Percentiles rank a stretch among this genome's conserved stretches.
phyloP scores from a whole-genome alignment of 305 asterid species.

The Rubia occidens region DNA sequence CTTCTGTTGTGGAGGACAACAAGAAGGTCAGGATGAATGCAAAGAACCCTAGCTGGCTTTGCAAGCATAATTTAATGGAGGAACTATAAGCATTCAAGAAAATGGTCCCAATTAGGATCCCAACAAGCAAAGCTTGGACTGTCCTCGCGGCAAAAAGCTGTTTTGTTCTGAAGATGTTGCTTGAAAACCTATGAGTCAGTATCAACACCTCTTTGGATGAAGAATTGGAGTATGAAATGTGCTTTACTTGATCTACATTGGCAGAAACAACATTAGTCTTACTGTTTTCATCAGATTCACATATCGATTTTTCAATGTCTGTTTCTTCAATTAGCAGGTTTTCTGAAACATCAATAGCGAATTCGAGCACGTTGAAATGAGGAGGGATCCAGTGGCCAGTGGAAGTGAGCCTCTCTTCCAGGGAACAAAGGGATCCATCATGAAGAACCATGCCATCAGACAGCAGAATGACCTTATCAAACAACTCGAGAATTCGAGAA shows the following conservation, averaged over 20 bases:
- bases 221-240: conserved; percentile 36
- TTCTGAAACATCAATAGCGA: conserved; percentile 50
- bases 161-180: conserved; percentile 62
- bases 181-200: conserved; percentile 46
- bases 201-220: conserved; percentile 34
- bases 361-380: conserved; percentile 66
- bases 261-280: background rate
- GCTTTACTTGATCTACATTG: background rate
- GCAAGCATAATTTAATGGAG: conserved; percentile 16
- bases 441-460: conserved; percentile 50
- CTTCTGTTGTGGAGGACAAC: conserved; percentile 67
- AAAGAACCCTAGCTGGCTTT: conserved; percentile 60
- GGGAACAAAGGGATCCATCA: conserved; percentile 39
- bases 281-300: background rate
- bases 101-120: conserved; percentile 55
- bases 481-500: conserved; percentile 54
- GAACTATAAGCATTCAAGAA: conserved; percentile 43
- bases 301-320: conserved; percentile 10
- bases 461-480: conserved; percentile 52
- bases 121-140: conserved; percentile 47
- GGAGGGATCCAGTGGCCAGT: conserved; percentile 43
- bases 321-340: conserved; percentile 14
- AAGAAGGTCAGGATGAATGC: conserved; percentile 63
- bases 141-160: conserved; percentile 59
- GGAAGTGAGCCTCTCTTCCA: conserved; percentile 35